phyloP scores from a whole-genome alignment of 768 basidiomycete genomes.

The Tephrocybe sp. region DNA sequence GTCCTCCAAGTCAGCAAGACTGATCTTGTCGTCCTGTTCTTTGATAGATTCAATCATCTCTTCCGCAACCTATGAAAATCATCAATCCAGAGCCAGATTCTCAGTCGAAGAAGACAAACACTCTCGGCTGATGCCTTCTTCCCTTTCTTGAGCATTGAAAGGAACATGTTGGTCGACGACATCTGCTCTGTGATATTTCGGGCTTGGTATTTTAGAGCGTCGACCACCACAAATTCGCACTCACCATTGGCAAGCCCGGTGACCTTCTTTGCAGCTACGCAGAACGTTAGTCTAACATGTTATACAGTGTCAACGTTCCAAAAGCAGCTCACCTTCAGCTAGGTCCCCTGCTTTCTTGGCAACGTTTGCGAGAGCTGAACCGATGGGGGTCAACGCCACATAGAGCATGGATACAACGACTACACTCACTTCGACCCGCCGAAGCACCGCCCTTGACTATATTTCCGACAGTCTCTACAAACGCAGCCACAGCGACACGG shows the following conservation, averaged over 20 bases:
- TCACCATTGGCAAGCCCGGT: constrained; percentile 1
- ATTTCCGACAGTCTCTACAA: neutral
- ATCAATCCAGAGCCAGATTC: neutral
- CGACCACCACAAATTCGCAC: neutral
- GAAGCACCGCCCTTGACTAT: constrained; percentile 1
- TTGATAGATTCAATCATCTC: constrained; percentile 1
- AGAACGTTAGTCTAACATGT: neutral
- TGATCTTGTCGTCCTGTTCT: neutral
- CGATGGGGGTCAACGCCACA: neutral
- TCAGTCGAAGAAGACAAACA: neutral
- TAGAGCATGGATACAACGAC: neutral
- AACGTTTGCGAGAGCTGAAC: neutral
- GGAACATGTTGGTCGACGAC: constrained; percentile 1
- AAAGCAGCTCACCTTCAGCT: neutral
- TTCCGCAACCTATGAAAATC: neutral
- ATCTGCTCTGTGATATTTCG: constrained; percentile 3
- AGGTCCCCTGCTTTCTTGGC: neutral
- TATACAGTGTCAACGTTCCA: neutral
- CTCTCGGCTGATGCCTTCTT: neutral
- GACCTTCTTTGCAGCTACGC: neutral
- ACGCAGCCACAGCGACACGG: neutral
- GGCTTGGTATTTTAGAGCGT: neutral
- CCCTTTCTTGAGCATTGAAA: neutral
- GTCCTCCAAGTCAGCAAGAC: neutral
- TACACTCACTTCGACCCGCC: neutral